phyloP scores from a whole-genome alignment of 164 flowering plant species.

The Aristolochia californica region DNA sequence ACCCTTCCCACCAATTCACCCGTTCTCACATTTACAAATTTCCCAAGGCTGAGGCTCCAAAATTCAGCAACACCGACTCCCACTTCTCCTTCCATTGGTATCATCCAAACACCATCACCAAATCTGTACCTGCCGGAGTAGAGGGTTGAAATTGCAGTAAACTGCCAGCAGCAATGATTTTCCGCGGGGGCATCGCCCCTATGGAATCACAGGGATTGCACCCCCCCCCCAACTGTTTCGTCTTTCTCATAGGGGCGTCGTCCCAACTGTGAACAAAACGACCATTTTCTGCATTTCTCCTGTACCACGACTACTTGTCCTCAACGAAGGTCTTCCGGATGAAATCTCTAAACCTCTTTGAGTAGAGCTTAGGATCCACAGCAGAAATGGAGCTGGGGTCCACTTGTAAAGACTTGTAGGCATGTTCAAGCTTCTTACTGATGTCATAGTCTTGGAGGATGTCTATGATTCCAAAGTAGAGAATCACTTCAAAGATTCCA shows the following conservation, averaged over 20 bases:
- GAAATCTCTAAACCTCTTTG: slow-evolving; percentile 71
- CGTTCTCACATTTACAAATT: slow-evolving; percentile 6
- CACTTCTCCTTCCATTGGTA: neutral
- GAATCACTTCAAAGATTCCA: slow-evolving; percentile 14
- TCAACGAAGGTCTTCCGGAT: slow-evolving; percentile 57
- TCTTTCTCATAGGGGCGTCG: neutral
- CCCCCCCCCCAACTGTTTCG: neutral
- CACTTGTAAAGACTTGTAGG: slow-evolving; percentile 76
- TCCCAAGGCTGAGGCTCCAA: slow-evolving; percentile 8
- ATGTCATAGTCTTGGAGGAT: slow-evolving; percentile 45
- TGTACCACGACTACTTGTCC: slow-evolving; percentile 29
- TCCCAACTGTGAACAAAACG: neutral
- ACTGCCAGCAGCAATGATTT: neutral
- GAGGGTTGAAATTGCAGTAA: neutral
- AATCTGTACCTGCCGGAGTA: no score
- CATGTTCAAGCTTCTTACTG: slow-evolving; percentile 61
- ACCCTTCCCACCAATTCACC: no score
- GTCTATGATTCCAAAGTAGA: slow-evolving; percentile 20
- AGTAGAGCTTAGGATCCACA: slow-evolving; percentile 82
- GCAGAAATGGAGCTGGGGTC: slow-evolving; percentile 79
- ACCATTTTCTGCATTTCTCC: neutral
- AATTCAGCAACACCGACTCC: slow-evolving; percentile 8
- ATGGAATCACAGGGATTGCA: neutral
- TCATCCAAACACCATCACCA: neutral
- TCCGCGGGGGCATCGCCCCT: no score